Evolutionary conservation across 2,329 filamentous ascomycete genomes (phyloP).

Genomic region (Pestalotiopsis sp.): DNA sequence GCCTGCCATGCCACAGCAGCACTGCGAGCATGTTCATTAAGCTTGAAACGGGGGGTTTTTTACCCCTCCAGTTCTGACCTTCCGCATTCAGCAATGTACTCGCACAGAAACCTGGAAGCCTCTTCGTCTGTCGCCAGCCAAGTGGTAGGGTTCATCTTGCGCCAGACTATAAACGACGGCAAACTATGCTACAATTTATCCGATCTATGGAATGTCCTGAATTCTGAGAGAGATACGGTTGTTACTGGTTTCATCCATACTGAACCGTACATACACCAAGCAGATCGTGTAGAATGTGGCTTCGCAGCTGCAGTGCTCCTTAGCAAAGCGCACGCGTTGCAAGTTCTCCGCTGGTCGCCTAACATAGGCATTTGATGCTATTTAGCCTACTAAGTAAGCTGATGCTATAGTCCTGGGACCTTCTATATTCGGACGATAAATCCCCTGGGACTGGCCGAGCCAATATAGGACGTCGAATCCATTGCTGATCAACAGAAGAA

Average conservation of each 20-base stretch:
- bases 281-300: neutral
- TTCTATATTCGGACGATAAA: neutral
- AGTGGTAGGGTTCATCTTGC: neutral
- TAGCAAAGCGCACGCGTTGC: neutral
- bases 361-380: neutral
- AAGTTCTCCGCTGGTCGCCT: neutral
- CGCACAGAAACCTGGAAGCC: neutral
- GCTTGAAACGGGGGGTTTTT: neutral
- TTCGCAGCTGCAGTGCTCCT: neutral
- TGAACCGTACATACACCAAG: neutral
- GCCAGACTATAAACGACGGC: neutral
- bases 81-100: conserved; percentile 2
- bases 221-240: neutral
- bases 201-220: neutral
- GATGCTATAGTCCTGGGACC: neutral
- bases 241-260: neutral
- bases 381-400: neutral
- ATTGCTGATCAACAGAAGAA: neutral
- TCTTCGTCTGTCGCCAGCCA: neutral
- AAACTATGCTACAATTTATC: neutral
- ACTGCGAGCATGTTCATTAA: neutral
- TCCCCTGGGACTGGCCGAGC: neutral
- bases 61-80: neutral
- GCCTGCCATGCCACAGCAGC: neutral
- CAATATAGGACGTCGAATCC: neutral